Percentiles rank a stretch among this genome's conserved stretches.
phyloP scores from a whole-genome alignment of 331 rosid genomes.

The Acacia pycnantha region DNA sequence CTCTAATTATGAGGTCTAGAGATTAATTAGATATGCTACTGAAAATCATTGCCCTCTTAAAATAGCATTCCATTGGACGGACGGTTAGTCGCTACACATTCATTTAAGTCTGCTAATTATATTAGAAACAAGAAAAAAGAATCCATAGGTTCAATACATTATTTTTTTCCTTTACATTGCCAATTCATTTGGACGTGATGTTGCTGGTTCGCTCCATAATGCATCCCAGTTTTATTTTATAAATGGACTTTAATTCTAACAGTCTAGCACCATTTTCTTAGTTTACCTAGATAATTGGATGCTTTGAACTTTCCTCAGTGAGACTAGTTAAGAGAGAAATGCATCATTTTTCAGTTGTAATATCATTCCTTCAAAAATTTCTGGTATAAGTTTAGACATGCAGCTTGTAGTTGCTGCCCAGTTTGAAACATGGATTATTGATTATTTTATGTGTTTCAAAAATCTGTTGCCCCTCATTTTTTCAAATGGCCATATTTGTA shows the following conservation, averaged over 20 bases:
- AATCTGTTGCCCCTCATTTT: slow-evolving; percentile 14
- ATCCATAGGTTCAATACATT: not conserved
- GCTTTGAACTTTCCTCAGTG: not conserved
- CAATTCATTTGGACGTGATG: not conserved
- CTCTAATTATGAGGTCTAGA: not conserved
- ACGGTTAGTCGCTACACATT: not conserved
- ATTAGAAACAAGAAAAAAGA: not conserved
- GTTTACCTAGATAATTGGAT: not conserved
- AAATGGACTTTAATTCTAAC: not conserved
- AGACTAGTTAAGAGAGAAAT: not conserved
- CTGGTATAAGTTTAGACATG: not conserved
- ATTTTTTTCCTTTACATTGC: not conserved
- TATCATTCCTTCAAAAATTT: not conserved
- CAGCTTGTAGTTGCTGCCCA: not conserved
- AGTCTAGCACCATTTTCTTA: not conserved
- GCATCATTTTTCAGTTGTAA: slow-evolving; percentile 7
- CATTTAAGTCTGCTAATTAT: not conserved
- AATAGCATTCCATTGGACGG: not conserved
- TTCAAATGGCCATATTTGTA: not conserved
- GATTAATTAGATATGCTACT: not conserved
- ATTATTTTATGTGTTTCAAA: not conserved
- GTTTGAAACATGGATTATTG: not conserved
- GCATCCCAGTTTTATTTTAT: not conserved
- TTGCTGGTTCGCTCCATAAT: not conserved
- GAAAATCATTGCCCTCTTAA: slow-evolving; percentile 1